Evolutionary conservation across 495 filamentous ascomycete species (phyloP).

Genomic region (Terfezia boudieri): DNA sequence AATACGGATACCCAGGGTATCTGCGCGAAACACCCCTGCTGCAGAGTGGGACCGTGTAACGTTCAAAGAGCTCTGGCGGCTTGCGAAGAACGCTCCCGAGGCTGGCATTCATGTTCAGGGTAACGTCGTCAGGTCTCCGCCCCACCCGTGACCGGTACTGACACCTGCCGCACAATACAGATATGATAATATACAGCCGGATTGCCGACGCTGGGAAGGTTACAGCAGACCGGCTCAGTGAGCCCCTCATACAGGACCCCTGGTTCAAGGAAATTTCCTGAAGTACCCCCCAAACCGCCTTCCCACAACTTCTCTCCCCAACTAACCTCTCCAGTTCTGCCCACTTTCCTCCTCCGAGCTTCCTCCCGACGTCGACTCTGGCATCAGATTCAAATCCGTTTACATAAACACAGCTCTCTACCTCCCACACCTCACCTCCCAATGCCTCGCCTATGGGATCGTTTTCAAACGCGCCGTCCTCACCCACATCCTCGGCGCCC

Average conservation of each 20-base stretch:
- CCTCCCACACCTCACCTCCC: constrained; percentile 57
- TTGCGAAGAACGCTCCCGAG: constrained; percentile 55
- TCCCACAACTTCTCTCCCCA: background rate
- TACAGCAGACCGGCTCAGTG: constrained; percentile 30
- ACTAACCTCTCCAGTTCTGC: constrained; percentile 23
- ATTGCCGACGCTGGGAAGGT: constrained; percentile 32
- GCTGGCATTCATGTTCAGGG: constrained; percentile 78
- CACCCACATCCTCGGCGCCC: constrained; percentile 51
- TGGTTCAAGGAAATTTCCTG: constrained; percentile 68
- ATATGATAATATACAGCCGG: constrained; percentile 39
- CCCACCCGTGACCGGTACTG: background rate
- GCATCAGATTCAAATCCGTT: constrained; percentile 51
- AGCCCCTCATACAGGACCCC: constrained; percentile 42
- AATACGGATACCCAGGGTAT: constrained; percentile 24
- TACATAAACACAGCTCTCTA: constrained; percentile 85
- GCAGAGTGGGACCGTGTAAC: constrained; percentile 23
- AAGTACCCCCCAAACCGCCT: constrained; percentile 26
- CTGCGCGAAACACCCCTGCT: constrained; percentile 28
- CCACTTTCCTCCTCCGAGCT: constrained; percentile 33
- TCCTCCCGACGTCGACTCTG: constrained; percentile 39
- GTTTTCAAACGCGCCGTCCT: constrained; percentile 36
- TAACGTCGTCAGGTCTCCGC: constrained; percentile 15
- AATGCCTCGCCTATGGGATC: constrained; percentile 50
- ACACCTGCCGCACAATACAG: constrained; percentile 15
- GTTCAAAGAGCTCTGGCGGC: constrained; percentile 20